Conservation (phyloP, 306 rosid species). For the Vigna hirtella region DNA sequence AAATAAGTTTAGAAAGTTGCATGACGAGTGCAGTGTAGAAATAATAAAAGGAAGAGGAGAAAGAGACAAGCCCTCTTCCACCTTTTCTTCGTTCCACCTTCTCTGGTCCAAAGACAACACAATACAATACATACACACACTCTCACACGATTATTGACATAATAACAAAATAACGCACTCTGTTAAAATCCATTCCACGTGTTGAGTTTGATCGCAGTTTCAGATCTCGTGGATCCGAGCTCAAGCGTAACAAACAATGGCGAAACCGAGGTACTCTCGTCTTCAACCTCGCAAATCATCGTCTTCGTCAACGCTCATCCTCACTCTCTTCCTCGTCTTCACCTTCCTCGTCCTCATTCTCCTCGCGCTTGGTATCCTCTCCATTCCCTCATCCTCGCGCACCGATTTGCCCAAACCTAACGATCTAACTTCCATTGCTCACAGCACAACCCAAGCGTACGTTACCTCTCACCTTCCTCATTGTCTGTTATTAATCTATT, state of each 20-base stretch:
- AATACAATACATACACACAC: neutral
- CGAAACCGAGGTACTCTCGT: conserved; percentile 68
- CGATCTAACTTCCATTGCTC: conserved; percentile 87
- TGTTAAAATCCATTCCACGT: neutral
- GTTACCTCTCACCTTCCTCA: neutral
- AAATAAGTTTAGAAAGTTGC: too few species aligned
- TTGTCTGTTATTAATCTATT: neutral
- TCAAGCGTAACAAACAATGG: conserved; percentile 53
- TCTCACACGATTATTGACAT: neutral
- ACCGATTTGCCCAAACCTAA: conserved; percentile 62
- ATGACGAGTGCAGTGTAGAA: neutral
- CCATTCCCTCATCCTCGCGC: conserved; percentile 70
- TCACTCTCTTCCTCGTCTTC: conserved; percentile 70
- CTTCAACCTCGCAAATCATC: conserved; percentile 67
- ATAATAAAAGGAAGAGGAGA: neutral
- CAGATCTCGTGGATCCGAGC: conserved; percentile 44
- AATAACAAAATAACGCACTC: neutral
- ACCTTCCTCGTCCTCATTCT: conserved; percentile 85
- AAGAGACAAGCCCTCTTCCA: neutral
- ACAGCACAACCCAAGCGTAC: conserved; percentile 56
- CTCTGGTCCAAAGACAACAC: neutral
- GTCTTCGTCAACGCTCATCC: conserved; percentile 60
- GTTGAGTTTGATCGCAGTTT: neutral
- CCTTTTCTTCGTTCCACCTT: neutral
- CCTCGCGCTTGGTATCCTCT: conserved; percentile 88